Conservation (phyloP, 1,284 basidiomycete species). For the Bjerkandera adusta region DNA sequence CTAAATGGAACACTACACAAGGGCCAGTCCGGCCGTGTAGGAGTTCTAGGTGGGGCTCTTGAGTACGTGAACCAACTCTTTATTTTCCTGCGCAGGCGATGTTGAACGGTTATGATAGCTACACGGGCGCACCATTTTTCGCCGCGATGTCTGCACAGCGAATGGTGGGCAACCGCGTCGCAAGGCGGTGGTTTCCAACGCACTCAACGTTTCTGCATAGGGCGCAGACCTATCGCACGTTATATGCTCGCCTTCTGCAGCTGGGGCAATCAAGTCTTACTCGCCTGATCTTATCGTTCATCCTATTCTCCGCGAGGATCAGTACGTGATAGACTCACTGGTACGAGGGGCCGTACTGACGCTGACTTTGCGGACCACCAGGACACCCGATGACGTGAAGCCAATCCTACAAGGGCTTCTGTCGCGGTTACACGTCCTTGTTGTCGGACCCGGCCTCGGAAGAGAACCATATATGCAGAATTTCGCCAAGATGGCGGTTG, state of each 20-base stretch:
- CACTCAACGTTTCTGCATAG: too few species aligned
- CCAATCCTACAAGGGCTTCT: constrained; percentile 71
- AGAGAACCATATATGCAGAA: constrained; percentile 88
- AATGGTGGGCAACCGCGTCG: constrained; percentile 58
- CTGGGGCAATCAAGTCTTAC: constrained; percentile 92
- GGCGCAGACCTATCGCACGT: constrained; percentile 96
- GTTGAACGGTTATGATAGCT: constrained; percentile 42
- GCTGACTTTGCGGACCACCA: constrained; percentile 23
- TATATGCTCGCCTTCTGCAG: constrained; percentile 91
- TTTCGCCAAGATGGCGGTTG: constrained; percentile 61
- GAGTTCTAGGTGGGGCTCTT: constrained; percentile 88
- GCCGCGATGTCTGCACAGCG: constrained; percentile 85
- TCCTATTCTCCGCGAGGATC: constrained; percentile 73
- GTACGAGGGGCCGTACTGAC: background rate
- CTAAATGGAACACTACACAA: constrained; percentile 87
- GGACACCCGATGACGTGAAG: constrained; percentile 50
- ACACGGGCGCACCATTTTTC: constrained; percentile 96
- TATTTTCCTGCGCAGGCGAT: background rate
- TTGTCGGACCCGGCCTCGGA: constrained; percentile 92
- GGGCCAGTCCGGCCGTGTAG: constrained; percentile 95
- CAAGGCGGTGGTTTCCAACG: too few species aligned
- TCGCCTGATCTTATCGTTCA: constrained; percentile 96
- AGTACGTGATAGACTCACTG: constrained; percentile 34
- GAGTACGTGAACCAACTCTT: constrained; percentile 56
- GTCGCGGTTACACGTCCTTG: constrained; percentile 85